phyloP scores from a whole-genome alignment of 108 stramenopile genomes.

The Cyclotella baltica region DNA sequence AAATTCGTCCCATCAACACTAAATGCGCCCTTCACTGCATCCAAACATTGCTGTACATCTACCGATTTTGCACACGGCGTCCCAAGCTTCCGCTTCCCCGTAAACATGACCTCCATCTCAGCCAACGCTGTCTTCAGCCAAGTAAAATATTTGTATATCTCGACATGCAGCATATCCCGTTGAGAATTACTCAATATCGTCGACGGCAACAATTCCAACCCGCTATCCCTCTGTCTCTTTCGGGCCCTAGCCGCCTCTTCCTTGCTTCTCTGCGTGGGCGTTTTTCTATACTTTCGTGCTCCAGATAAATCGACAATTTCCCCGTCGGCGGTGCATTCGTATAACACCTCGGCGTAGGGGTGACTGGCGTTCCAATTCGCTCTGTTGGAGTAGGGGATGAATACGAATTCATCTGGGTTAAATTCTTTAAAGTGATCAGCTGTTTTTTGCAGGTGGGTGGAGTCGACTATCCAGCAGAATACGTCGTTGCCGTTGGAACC shows the following conservation, averaged over 20 bases:
- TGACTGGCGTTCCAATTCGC: constrained; percentile 9
- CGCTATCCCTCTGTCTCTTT: neutral
- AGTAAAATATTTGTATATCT: constrained; percentile 25
- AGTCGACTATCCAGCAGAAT: no score
- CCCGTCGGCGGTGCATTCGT: neutral
- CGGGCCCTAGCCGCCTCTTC: neutral
- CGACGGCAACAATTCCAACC: constrained; percentile 1
- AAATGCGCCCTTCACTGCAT: neutral
- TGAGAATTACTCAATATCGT: constrained; percentile 9
- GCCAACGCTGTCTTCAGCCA: constrained; percentile 3
- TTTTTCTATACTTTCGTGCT: neutral
- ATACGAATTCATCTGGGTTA: no score
- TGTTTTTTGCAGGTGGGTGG: no score
- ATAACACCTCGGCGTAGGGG: neutral
- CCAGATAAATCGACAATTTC: neutral
- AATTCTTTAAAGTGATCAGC: no score
- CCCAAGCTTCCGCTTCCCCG: neutral
- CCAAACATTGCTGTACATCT: neutral
- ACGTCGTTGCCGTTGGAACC: no score
- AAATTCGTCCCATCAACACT: neutral
- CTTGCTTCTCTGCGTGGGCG: neutral
- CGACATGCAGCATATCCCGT: constrained; percentile 12
- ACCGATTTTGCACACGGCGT: neutral
- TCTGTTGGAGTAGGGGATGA: constrained; percentile 19
- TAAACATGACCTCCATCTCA: neutral